Conservation (phyloP, 176 grass and related monocot genomes). For the Aegilops sharonensis region DNA sequence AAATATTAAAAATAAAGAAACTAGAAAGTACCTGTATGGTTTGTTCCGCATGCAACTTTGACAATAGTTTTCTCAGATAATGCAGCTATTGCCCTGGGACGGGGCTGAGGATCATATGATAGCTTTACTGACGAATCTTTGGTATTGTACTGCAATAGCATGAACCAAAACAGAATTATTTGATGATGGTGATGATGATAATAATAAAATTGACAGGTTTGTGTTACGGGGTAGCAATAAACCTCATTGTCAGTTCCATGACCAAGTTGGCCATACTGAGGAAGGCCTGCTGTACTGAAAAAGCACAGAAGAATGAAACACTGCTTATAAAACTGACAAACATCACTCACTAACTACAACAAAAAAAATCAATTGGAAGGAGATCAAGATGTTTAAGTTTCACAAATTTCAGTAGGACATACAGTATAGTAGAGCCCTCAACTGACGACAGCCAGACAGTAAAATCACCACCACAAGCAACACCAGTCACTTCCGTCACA, state of each 20-base stretch:
- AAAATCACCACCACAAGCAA: conserved; percentile 88
- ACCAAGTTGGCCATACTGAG: conserved; percentile 95
- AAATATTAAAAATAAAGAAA: conserved; percentile 14
- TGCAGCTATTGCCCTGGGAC: conserved; percentile 68
- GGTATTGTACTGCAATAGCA: conserved; percentile 79
- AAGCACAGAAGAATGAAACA: conserved; percentile 55
- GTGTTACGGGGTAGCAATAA: background rate
- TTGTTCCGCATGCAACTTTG: conserved; percentile 96
- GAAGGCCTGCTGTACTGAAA: conserved; percentile 83
- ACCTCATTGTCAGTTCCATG: conserved; percentile 99
- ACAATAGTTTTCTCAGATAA: conserved; percentile 86
- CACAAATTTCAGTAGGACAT: conserved; percentile 36
- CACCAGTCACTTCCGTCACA: conserved; percentile 68
- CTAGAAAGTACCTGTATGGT: conserved; percentile 82
- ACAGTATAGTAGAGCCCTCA: conserved; percentile 97
- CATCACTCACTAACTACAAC: conserved; percentile 39
- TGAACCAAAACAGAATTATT: conserved; percentile 26
- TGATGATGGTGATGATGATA: background rate
- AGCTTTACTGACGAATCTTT: conserved; percentile 89
- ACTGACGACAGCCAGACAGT: conserved; percentile 87
- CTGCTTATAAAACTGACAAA: conserved; percentile 27
- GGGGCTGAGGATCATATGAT: conserved; percentile 86
- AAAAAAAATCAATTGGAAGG: conserved; percentile 26
- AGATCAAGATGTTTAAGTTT: conserved; percentile 3
- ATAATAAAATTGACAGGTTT: background rate